A percentile compares a stretch with the other conserved stretches of the same genome.
These are phyloP conservation scores for Stenocarpella maydis DNA, from an alignment of 2,329 filamentous ascomycete species.

Conservation along the genomic window DNA sequence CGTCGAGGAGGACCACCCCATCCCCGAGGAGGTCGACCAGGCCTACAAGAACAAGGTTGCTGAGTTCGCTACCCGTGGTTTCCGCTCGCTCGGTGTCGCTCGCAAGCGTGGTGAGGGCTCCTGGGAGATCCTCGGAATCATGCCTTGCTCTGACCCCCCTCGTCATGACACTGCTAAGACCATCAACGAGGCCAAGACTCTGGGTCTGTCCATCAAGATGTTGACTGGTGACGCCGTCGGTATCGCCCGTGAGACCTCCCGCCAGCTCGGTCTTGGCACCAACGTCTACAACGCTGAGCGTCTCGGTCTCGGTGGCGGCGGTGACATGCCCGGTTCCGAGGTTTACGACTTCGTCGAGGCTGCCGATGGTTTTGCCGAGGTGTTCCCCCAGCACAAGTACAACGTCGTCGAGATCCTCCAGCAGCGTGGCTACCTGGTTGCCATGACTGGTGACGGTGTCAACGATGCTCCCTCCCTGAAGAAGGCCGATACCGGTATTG, in stretches of 20 bases:
- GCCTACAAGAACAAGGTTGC: slow-evolving; percentile 93
- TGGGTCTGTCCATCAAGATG: slow-evolving; percentile 95
- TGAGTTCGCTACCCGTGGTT: slow-evolving; percentile 91
- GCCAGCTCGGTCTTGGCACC: slow-evolving; percentile 88
- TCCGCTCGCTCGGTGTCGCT: slow-evolving; percentile 92
- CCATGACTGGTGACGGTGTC: slow-evolving; percentile 96
- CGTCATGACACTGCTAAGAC: slow-evolving; percentile 91
- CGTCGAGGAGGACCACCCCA: slow-evolving; percentile 83
- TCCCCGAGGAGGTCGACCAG: slow-evolving; percentile 78
- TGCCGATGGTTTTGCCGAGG: slow-evolving; percentile 93
- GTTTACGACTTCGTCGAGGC: slow-evolving; percentile 96
- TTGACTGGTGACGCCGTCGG: slow-evolving; percentile 94
- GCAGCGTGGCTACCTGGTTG: slow-evolving; percentile 91
- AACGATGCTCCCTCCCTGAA: slow-evolving; percentile 93
- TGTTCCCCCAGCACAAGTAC: slow-evolving; percentile 96
- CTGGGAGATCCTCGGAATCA: slow-evolving; percentile 94
- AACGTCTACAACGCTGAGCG: slow-evolving; percentile 95
- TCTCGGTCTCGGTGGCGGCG: slow-evolving; percentile 87
- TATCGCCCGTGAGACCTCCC: slow-evolving; percentile 90
- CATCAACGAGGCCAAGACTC: slow-evolving; percentile 86
- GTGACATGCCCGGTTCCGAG: slow-evolving; percentile 92
- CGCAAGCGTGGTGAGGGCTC: slow-evolving; percentile 82
- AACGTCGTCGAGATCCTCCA: slow-evolving; percentile 93
- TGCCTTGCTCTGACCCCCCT: slow-evolving; percentile 92
- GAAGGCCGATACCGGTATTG: slow-evolving; percentile 96